phyloP scores from a whole-genome alignment of 208 protist genomes.

The Entamoeba histolytica region DNA sequence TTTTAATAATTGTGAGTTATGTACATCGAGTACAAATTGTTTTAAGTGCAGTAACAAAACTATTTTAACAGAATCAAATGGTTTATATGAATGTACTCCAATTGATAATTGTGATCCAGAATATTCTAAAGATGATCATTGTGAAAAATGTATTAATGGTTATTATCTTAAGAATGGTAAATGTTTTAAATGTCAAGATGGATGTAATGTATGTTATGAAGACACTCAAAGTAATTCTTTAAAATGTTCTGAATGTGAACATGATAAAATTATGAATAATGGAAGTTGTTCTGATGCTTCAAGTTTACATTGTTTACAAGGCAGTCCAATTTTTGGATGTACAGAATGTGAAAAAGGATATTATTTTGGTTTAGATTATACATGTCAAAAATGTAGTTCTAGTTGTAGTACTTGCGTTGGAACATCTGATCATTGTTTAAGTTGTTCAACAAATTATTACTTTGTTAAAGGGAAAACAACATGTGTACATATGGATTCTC shows the following conservation, averaged over 20 bases:
- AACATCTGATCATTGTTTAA: neutral
- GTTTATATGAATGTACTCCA: neutral
- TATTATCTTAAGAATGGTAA: neutral
- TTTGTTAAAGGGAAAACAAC: neutral
- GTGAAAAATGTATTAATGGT: neutral
- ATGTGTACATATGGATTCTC: neutral
- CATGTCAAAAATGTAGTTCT: neutral
- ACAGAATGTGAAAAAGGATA: neutral
- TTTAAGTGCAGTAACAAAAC: neutral
- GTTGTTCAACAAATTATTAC: neutral
- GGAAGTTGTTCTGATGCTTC: neutral
- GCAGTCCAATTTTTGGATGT: neutral
- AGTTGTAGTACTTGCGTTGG: neutral
- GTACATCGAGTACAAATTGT: neutral
- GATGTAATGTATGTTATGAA: neutral
- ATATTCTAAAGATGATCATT: neutral
- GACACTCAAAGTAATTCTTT: neutral
- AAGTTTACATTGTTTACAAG: neutral
- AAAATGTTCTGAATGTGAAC: neutral
- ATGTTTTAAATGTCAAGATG: neutral
- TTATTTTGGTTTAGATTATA: neutral
- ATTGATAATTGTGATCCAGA: neutral
- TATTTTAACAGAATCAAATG: neutral
- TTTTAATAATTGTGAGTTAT: neutral
- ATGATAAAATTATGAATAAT: neutral